phyloP scores from a whole-genome alignment of 371 early-diverging fungal genomes.

The Dinochytrium kinnereticum region DNA sequence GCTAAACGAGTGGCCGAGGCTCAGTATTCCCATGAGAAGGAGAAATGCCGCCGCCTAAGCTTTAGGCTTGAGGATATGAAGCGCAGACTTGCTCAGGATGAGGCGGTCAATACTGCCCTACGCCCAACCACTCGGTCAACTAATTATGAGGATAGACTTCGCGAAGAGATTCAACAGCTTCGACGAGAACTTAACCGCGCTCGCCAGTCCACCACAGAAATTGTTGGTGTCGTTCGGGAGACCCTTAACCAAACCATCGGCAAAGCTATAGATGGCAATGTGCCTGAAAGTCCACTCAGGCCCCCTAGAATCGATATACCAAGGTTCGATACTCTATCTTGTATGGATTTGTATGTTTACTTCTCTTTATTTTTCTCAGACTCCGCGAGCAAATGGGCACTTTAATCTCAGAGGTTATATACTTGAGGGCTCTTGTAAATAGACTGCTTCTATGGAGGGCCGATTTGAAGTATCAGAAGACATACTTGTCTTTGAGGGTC shows the following conservation, averaged over 20 bases:
- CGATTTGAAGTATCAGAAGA: slow-evolving; percentile 52
- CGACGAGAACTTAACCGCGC: slow-evolving; percentile 31
- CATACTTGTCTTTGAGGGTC: slow-evolving; percentile 46
- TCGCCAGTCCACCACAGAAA: slow-evolving; percentile 30
- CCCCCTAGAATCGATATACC: slow-evolving; percentile 2
- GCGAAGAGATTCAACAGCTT: slow-evolving; percentile 31
- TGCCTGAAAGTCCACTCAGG: background rate
- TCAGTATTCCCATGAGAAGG: slow-evolving; percentile 32
- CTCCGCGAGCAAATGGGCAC: slow-evolving; percentile 39
- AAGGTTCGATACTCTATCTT: background rate
- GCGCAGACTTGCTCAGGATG: slow-evolving; percentile 32
- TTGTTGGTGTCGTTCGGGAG: slow-evolving; percentile 29
- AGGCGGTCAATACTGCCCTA: slow-evolving; percentile 37
- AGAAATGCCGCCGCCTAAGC: slow-evolving; percentile 20
- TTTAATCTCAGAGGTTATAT: slow-evolving; percentile 42
- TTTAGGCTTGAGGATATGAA: slow-evolving; percentile 32
- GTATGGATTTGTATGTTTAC: background rate
- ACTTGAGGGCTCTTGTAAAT: slow-evolving; percentile 44
- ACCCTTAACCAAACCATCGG: slow-evolving; percentile 32
- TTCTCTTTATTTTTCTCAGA: slow-evolving; percentile 10
- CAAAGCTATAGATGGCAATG: slow-evolving; percentile 14
- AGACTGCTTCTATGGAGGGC: slow-evolving; percentile 45
- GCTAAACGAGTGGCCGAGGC: slow-evolving; percentile 15
- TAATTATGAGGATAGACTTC: slow-evolving; percentile 21
- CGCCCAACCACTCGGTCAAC: slow-evolving; percentile 21